Evolutionary conservation across 2,329 filamentous ascomycete species (phyloP).

Genomic region (Colletotrichum simmondsii): DNA sequence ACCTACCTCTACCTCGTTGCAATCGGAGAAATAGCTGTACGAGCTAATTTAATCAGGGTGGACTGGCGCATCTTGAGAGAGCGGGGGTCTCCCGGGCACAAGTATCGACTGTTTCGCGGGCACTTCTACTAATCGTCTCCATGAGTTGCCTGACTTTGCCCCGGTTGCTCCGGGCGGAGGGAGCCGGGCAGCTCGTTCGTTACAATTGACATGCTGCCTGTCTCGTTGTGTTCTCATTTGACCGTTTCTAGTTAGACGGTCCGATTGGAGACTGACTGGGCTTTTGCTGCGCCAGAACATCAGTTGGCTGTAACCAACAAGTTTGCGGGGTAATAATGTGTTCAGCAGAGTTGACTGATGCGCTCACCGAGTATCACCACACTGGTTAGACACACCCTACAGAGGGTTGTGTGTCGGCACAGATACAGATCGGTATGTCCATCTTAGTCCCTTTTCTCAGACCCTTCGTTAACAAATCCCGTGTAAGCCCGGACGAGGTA

Average conservation of each 20-base stretch:
- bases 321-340: conserved; percentile 1
- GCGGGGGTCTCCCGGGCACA: conserved; percentile 9
- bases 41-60: not conserved
- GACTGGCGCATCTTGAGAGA: not conserved
- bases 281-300: not conserved
- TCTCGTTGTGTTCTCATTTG: not conserved
- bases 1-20: not conserved
- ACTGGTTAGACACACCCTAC: not conserved
- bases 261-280: not conserved
- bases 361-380: not conserved
- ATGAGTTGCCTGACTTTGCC: conserved; percentile 7
- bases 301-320: conserved; percentile 7
- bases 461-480: not conserved
- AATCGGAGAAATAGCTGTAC: not conserved
- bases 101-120: not conserved
- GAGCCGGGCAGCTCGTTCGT: conserved; percentile 3
- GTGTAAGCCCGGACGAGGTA: not conserved
- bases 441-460: not conserved
- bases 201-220: not conserved
- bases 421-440: not conserved
- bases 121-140: not conserved
- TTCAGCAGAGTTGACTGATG: not conserved
- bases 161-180: conserved; percentile 20
- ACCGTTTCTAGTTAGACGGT: not conserved
- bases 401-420: not conserved